Evolutionary conservation across 2,329 filamentous ascomycete genomes (phyloP).

Genomic region (Verticillium zaregamsianum): DNA sequence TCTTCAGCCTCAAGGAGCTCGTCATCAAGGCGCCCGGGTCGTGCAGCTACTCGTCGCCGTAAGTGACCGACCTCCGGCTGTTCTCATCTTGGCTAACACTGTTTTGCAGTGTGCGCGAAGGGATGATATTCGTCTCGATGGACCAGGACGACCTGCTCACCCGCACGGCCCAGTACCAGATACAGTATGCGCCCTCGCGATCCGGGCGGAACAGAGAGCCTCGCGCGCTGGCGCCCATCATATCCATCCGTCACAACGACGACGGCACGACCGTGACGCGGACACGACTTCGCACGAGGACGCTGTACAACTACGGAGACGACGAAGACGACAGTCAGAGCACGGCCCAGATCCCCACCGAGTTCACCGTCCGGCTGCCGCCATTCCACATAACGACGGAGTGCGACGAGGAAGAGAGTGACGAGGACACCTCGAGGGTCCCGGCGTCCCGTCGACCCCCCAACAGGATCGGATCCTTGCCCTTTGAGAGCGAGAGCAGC

Average conservation of each 20-base stretch:
- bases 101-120: conserved; percentile 70
- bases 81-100: conserved; percentile 20
- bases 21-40: conserved; percentile 80
- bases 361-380: conserved; percentile 44
- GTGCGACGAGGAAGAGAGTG: conserved; percentile 56
- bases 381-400: conserved; percentile 55
- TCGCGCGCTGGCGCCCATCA: conserved; percentile 29
- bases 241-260: conserved; percentile 49
- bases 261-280: conserved; percentile 45
- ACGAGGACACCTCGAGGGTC: conserved; percentile 14
- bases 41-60: conserved; percentile 79
- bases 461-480: conserved; percentile 50
- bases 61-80: conserved; percentile 34
- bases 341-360: conserved; percentile 51
- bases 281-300: conserved; percentile 37
- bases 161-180: conserved; percentile 70
- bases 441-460: conserved; percentile 34
- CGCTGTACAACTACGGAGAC: conserved; percentile 37
- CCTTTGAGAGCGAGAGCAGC: conserved; percentile 47
- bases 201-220: conserved; percentile 18
- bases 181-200: conserved; percentile 51
- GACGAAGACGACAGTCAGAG: conserved; percentile 40
- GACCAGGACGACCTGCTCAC: conserved; percentile 69
- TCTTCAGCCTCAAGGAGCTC: conserved; percentile 80
- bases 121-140: conserved; percentile 91